A percentile compares a stretch with the other conserved stretches of the same genome.
phyloP scores from a whole-genome alignment of 495 filamentous ascomycete genomes.

The Aspergillus mulundensis region DNA sequence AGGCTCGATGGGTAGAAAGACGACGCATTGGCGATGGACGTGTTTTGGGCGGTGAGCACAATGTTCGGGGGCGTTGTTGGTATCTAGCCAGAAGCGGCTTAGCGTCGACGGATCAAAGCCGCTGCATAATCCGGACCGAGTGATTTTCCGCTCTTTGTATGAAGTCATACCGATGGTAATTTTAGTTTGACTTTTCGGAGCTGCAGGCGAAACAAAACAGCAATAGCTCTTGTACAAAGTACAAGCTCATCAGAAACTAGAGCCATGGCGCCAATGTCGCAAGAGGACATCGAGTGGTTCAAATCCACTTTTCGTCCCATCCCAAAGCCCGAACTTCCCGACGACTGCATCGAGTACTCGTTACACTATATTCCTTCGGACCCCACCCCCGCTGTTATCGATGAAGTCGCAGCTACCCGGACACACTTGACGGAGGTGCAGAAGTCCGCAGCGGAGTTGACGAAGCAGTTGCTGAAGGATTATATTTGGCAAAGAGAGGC shows the following conservation, averaged over 20 bases:
- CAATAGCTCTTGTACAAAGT: background rate
- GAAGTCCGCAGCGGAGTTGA: slow-evolving; percentile 58
- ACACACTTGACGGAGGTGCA: slow-evolving; percentile 66
- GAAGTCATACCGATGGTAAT: slow-evolving; percentile 34
- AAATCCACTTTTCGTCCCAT: slow-evolving; percentile 51
- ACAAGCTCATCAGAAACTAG: background rate
- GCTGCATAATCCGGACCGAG: slow-evolving; percentile 18
- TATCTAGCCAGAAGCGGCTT: slow-evolving; percentile 36
- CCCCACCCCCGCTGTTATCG: slow-evolving; percentile 41
- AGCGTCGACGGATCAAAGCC: slow-evolving; percentile 23
- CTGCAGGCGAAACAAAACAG: background rate
- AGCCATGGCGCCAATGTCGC: slow-evolving; percentile 42
- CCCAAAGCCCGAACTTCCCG: slow-evolving; percentile 67
- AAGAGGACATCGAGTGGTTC: slow-evolving; percentile 49
- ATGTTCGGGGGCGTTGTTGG: slow-evolving; percentile 37
- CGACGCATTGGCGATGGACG: slow-evolving; percentile 24
- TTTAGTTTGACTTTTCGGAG: slow-evolving; percentile 5
- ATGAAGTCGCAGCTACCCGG: slow-evolving; percentile 51
- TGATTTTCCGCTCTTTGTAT: slow-evolving; percentile 32
- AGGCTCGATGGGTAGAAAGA: background rate
- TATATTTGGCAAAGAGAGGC: slow-evolving; percentile 94
- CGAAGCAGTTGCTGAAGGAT: slow-evolving; percentile 60
- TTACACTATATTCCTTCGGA: slow-evolving; percentile 59
- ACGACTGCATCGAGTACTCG: slow-evolving; percentile 85
- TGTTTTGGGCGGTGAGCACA: slow-evolving; percentile 38